A percentile compares a stretch with the other conserved stretches of the same genome.
Evolutionary conservation across 805 yeast species (phyloP).

Genomic region (Sungouiella blattae): DNA sequence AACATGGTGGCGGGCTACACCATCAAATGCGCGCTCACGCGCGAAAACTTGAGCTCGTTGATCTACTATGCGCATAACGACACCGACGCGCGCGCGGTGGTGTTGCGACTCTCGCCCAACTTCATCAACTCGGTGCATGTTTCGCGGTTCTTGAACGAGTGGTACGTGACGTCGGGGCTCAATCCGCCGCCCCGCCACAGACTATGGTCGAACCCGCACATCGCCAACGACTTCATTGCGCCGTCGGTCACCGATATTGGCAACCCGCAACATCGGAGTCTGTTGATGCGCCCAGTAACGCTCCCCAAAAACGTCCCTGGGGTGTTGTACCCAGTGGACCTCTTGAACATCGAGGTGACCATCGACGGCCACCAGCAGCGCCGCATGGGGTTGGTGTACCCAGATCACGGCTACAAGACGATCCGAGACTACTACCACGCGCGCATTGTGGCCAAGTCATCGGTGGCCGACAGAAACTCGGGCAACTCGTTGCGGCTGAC

Average conservation of each 20-base stretch:
- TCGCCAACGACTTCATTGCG: slow-evolving; percentile 10
- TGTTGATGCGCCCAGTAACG: slow-evolving; percentile 17
- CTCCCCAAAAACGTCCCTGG: slow-evolving; percentile 26
- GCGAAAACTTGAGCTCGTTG: slow-evolving; percentile 9
- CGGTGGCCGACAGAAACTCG: neutral
- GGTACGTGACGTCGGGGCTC: slow-evolving; percentile 29
- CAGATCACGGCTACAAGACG: slow-evolving; percentile 16
- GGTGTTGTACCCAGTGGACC: slow-evolving; percentile 25
- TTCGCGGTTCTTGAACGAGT: slow-evolving; percentile 31
- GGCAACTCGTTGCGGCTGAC: slow-evolving; percentile 6
- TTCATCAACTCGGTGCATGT: slow-evolving; percentile 15
- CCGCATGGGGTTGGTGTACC: slow-evolving; percentile 21
- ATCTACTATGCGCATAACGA: slow-evolving; percentile 18
- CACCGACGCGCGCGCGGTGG: slow-evolving; percentile 10
- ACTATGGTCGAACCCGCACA: slow-evolving; percentile 15
- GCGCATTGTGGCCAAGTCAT: neutral
- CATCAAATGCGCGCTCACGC: slow-evolving; percentile 16
- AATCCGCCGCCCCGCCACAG: slow-evolving; percentile 17
- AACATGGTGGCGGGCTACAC: slow-evolving; percentile 23
- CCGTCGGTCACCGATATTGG: slow-evolving; percentile 4
- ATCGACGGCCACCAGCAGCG: slow-evolving; percentile 7
- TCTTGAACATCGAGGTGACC: slow-evolving; percentile 9
- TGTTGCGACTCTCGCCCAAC: slow-evolving; percentile 26
- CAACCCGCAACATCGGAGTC: neutral
- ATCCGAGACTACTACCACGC: slow-evolving; percentile 12